Evolutionary conservation across 192 early-diverging fungal genomes (phyloP).

Genomic region (Mortierella hygrophila): DNA sequence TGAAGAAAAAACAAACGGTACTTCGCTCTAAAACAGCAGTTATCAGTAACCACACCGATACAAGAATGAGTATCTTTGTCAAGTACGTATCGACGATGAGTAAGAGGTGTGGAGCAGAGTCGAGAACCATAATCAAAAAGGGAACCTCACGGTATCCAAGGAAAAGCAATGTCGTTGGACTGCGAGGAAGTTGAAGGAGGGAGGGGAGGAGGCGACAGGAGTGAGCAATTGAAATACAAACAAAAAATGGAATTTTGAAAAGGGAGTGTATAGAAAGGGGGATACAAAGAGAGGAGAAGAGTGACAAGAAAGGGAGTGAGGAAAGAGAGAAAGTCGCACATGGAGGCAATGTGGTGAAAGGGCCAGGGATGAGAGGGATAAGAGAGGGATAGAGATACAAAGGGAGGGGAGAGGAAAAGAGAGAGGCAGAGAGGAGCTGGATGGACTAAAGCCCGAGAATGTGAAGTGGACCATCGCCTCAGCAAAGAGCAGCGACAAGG

Average conservation of each 20-base stretch:
- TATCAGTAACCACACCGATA: too few relatives aligned
- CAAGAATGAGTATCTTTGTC: too few relatives aligned
- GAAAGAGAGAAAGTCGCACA: background rate
- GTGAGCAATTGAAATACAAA: background rate
- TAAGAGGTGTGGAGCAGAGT: background rate
- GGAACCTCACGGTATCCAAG: background rate
- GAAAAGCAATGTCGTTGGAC: background rate
- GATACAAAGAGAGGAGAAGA: background rate
- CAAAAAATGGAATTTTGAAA: background rate
- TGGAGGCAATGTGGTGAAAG: background rate
- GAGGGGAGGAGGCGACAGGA: background rate
- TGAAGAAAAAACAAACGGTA: background rate
- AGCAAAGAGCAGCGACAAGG: background rate
- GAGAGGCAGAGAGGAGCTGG: background rate
- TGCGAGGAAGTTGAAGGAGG: background rate
- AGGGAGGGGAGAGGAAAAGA: background rate
- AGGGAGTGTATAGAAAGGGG: background rate
- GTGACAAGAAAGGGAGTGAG: background rate
- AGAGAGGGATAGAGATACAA: background rate
- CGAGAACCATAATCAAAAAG: background rate
- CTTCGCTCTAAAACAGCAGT: too few relatives aligned
- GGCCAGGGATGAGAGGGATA: background rate
- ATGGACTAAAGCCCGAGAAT: conserved; percentile 3
- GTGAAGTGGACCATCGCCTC: background rate
- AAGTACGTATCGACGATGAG: too few relatives aligned